Evolutionary conservation across 73 alveolate species (phyloP), one percentile per base, ranked within the genome.

Genomic region (Strombidium stylifer): DNA sequence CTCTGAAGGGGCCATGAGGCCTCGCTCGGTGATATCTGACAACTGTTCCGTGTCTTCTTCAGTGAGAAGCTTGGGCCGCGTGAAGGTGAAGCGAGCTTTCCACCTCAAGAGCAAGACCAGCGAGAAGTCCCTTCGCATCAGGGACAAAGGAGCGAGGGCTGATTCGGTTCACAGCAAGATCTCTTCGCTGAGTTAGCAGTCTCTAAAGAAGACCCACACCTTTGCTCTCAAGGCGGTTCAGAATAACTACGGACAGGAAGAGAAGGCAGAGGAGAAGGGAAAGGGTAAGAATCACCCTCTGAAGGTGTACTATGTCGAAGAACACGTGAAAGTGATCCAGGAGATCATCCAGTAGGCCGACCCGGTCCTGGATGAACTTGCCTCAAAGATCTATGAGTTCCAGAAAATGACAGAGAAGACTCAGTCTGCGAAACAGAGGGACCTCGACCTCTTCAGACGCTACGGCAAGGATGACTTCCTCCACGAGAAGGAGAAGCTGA

Each of bases 281-380:
- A 39, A 19, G 25, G 58, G 27, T 3, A 39, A 51, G 8, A 32
- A 32, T 6, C 4, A 32, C 42, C 42, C 10, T 10, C 42, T 6
- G 14, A 69, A 53, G 45, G 51, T 72, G 1, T 69, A 32, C 41
- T 69, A 69, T 69, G 82, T 69, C 12, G 82, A 69, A 37, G 82
- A 69, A 69, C 31, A 53, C 3, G 69, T 69, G 0, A 69, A 69
- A 39, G 34, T 53, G 19, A 25, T 69, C 2, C 58, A 69, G 32
- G 34, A 53, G 21, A 42, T 69, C 14, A 69, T 69, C 16, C 19
- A 31, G 49, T 32, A 54, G 26, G 67, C 82, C 3, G 82, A 69
- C 37, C 64, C 62, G 14, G 36, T 69, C 10, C 42, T 69, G 26
- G 28, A 50, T 1, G 82, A 69, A 39, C 42, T 69, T 8, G 58